Percentiles rank a stretch among this genome's conserved stretches.
Evolutionary conservation across 108 stramenopile genomes (phyloP).

Genomic region (Discostella stelligeroides): DNA sequence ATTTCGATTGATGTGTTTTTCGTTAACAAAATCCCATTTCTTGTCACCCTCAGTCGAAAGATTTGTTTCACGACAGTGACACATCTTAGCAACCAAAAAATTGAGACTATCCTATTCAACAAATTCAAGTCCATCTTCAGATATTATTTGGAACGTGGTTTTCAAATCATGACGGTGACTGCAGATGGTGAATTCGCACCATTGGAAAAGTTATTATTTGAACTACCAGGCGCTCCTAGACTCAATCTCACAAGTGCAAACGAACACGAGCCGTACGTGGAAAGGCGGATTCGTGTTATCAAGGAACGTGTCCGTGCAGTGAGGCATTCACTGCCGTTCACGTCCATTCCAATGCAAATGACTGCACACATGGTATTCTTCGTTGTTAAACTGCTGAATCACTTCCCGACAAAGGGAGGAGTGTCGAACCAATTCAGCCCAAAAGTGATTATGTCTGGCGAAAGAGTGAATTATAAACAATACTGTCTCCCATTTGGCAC

Average conservation of each 20-base stretch:
- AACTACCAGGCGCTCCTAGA: neutral
- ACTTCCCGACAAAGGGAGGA: constrained; percentile 19
- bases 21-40: neutral
- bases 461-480: constrained; percentile 16
- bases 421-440: constrained; percentile 3
- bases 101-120: neutral
- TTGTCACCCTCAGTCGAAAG: neutral
- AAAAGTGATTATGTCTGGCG: constrained; percentile 8
- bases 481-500: constrained; percentile 11
- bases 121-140: neutral
- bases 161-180: constrained; percentile 1
- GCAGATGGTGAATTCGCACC: neutral
- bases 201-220: neutral
- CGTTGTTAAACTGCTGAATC: constrained; percentile 7
- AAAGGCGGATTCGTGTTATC: constrained; percentile 10
- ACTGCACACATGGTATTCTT: constrained; percentile 2
- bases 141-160: constrained; percentile 2
- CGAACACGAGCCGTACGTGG: constrained; percentile 5
- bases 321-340: constrained; percentile 9
- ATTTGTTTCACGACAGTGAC: constrained; percentile 6
- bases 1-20: neutral
- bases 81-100: constrained; percentile 5
- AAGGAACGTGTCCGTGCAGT: constrained; percentile 17
- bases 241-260: neutral
- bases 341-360: neutral